Conservation (phyloP, 1,284 basidiomycete species). For the Apiotrichum domesticum region DNA sequence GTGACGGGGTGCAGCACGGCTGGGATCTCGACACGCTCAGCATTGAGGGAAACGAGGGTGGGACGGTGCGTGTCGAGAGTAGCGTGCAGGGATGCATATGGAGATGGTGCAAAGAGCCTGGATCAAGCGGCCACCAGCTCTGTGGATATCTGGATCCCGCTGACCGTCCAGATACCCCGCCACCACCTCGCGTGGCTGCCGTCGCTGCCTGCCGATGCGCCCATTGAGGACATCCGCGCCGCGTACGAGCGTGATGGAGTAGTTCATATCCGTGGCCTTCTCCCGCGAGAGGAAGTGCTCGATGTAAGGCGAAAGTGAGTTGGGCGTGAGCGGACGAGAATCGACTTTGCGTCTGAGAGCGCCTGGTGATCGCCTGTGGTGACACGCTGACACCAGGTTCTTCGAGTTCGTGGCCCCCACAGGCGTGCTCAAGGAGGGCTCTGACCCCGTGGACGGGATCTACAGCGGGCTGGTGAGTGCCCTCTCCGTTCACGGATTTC, state of each 20-base stretch:
- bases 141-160: no score
- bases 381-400: constrained; percentile 6
- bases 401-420: constrained; percentile 9
- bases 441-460: constrained; percentile 8
- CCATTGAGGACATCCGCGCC: constrained; percentile 9
- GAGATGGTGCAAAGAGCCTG: no score
- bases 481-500: no score
- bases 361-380: no score
- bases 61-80: background rate
- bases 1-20: background rate
- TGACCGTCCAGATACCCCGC: background rate
- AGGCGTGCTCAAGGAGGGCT: constrained; percentile 12
- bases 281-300: constrained; percentile 4
- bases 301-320: constrained; percentile 3
- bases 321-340: no score
- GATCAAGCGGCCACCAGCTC: no score
- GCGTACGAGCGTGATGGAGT: constrained; percentile 16
- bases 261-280: constrained; percentile 13
- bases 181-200: constrained; percentile 11
- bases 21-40: constrained; percentile 9
- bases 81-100: no score
- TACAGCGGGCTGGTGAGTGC: constrained; percentile 1
- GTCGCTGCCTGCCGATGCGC: constrained; percentile 8
- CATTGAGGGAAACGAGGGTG: constrained; percentile 17
- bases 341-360: no score